Evolutionary conservation across 345 rosid genomes (phyloP), one percentile per base, ranked within the genome.

Genomic region (Streptanthus diversifolius): DNA sequence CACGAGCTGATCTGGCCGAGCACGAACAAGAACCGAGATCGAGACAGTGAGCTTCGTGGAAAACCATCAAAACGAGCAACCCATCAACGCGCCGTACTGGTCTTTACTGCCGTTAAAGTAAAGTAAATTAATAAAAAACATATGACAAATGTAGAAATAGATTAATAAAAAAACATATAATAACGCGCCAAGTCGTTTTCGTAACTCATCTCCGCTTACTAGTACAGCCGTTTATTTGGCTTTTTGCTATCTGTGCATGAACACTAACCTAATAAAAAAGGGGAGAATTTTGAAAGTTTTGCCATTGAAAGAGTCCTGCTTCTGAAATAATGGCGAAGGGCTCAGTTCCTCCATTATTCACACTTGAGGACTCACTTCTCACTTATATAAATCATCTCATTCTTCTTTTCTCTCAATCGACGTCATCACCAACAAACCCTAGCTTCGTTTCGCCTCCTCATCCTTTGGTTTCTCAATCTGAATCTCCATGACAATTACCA

Each of bases 311-410:
- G 80, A 63, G 75, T 37, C 75, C 61, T 70, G 7, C 25, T 45
- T 63, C 60, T 76, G 76, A 47, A 70, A 55, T 65, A 67, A 76
- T 76, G 80, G 67, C 67, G 39, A 64, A 70, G 76, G 80, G 71
- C 80, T 63, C 62, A 29, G 5, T 57, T 70, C 40, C 52, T 63
- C 47, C 8, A 2, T 64, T 76, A 63, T 76, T 76, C 72, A 37
- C 80, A 70, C 62, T 70, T 76, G 40, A 76, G 76, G 76, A 39
- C 80, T 70, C 76, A 1, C 21, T 21, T 63, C 51, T 36, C 52
- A 4, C 45, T 25, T 72, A 57, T 67, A 12, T 44, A 49, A 51
- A 45, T 45, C 61, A 27, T 29, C 71, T 29, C 71, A 25, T 47
- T 13, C 32, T 62, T 27, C 10, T 37, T 70, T 13, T 45, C 72